Base-by-base conservation (phyloP, 2,329 filamentous ascomycete species). In the Aspergillus ibericus region DNA sequence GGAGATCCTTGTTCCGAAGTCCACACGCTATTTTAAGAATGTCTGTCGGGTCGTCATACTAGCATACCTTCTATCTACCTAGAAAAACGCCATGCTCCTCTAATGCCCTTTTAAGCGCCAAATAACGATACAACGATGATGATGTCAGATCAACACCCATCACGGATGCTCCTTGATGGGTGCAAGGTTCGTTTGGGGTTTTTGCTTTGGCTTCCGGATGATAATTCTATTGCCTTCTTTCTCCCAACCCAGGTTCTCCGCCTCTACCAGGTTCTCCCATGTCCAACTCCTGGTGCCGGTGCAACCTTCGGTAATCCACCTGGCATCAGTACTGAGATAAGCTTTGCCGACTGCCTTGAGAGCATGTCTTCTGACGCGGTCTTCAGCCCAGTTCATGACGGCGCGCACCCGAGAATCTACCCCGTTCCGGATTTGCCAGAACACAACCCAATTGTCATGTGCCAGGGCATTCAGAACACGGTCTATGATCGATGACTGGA, bases 291-390 rank as follows among this genome's bases (percentile, higher is more conserved):
- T 69, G 36, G 75, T 72, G 9, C 78, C 77, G 8, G 76, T 77
- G 53, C 77, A 76, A 44, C 73, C 80, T 49, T 86, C 86, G 4
- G 89, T 83, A 58, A 85, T 82, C 70, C 81, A 83, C 76, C 95
- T 90, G 52, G 96, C 76, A 73, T 88, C 90, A 8, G 92, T 88
- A 18, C 78, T 85, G 63, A 97, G 77, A 74, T 99, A 99, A 4
- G 88, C 84, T 69, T 87, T 85, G 0, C 92, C 92, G 55, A 98
- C 84, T 72, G 92, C 95, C 79, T 96, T 96, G 66, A 98, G 79
- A 34, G 90, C 86, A 75, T 93, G 89, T 65, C 85, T 80, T 65
- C 89, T 82, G 70, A 97, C 82, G n/a, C 84, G 82, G 22, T 86
- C 84, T 66, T 91, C 90, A 8, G 91, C 90, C 80, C 88, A 93